These are phyloP conservation scores for Candida coleopterorum DNA, from an alignment of 805 yeast genomes.

Conservation along the genomic window DNA sequence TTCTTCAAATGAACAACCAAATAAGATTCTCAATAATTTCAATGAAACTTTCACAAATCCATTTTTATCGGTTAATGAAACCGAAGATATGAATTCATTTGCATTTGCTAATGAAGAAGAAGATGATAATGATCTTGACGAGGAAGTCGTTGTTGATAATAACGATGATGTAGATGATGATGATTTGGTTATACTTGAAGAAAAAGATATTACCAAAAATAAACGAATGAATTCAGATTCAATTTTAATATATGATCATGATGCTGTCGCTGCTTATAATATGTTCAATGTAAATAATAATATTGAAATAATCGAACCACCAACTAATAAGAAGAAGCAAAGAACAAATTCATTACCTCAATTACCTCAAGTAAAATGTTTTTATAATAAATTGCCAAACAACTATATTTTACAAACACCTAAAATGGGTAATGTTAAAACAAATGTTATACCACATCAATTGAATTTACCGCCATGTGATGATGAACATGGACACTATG, in stretches of 20 bases:
- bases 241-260: constrained; percentile 29
- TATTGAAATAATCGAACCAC: neutral
- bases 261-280: constrained; percentile 39
- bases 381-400: constrained; percentile 35
- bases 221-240: constrained; percentile 34
- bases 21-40: neutral
- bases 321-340: constrained; percentile 24
- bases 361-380: constrained; percentile 40
- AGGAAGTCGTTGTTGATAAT: constrained; percentile 34
- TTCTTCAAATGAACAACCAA: neutral
- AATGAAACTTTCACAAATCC: constrained; percentile 7
- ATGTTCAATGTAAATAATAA: constrained; percentile 38
- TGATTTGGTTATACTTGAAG: constrained; percentile 35
- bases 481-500: constrained; percentile 73
- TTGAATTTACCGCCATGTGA: constrained; percentile 40
- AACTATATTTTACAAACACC: constrained; percentile 30
- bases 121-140: constrained; percentile 20
- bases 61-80: constrained; percentile 7
- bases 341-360: constrained; percentile 42
- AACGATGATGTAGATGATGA: constrained; percentile 30
- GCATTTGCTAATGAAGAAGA: no score
- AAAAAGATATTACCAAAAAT: constrained; percentile 18
- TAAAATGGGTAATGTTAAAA: constrained; percentile 36
- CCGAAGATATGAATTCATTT: constrained; percentile 4
- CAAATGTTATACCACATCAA: constrained; percentile 36